phyloP scores from a whole-genome alignment of 257 asterid species.

The Solanum neorickii region DNA sequence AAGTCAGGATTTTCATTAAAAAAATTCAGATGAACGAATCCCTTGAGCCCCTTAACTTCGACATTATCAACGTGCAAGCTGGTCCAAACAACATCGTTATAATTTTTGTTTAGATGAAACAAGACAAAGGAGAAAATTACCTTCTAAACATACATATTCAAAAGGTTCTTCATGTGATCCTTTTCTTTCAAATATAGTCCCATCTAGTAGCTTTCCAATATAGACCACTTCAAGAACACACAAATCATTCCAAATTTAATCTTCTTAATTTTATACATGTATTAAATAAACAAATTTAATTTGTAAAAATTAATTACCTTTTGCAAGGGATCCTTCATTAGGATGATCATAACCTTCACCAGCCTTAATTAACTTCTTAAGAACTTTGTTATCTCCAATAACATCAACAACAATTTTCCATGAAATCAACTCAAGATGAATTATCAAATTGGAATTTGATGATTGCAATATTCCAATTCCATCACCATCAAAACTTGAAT shows the following conservation, averaged over 20 bases:
- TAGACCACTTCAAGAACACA: slow-evolving; percentile 21
- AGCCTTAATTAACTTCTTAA: slow-evolving; percentile 28
- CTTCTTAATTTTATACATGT: background rate
- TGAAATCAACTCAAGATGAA: slow-evolving; percentile 38
- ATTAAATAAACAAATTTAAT: background rate
- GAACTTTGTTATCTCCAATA: slow-evolving; percentile 31
- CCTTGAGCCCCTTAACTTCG: no score
- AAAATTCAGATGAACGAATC: background rate
- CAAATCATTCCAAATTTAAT: background rate
- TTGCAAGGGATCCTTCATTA: slow-evolving; percentile 37
- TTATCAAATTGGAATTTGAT: slow-evolving; percentile 20
- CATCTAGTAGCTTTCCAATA: slow-evolving; percentile 37
- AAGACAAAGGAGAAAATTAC: slow-evolving; percentile 5
- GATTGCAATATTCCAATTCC: slow-evolving; percentile 4
- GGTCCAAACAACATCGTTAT: background rate
- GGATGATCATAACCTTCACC: slow-evolving; percentile 55
- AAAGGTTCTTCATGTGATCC: slow-evolving; percentile 41
- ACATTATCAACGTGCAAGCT: no score
- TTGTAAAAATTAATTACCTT: slow-evolving; percentile 17
- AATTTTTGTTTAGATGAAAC: background rate
- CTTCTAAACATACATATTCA: slow-evolving; percentile 42
- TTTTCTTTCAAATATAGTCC: slow-evolving; percentile 23
- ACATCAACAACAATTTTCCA: slow-evolving; percentile 47
- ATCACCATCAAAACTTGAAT: slow-evolving; percentile 22
- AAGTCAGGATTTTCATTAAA: no score